phyloP scores from a whole-genome alignment of 2,329 filamentous ascomycete genomes.

The Ceratocystis papillata region DNA sequence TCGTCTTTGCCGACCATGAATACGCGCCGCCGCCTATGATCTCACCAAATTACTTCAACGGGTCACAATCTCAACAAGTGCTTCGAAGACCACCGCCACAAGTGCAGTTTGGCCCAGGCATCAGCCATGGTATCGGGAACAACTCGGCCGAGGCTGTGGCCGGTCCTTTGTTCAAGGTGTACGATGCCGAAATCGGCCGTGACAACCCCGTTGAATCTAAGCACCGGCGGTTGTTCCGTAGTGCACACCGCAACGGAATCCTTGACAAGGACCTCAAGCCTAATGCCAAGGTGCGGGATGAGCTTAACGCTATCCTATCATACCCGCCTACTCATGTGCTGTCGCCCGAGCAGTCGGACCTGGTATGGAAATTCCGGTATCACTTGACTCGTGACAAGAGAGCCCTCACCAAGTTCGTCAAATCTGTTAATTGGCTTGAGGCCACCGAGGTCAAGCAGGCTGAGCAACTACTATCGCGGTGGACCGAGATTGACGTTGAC shows the following conservation, averaged over 20 bases:
- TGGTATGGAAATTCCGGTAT: conserved; percentile 96
- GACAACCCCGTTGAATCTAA: conserved; percentile 95
- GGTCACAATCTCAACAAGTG: conserved; percentile 33
- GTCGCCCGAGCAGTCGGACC: conserved; percentile 82
- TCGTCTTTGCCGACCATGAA: conserved; percentile 90
- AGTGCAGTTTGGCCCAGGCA: conserved; percentile 81
- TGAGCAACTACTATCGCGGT: conserved; percentile 77
- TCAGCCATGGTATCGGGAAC: conserved; percentile 43
- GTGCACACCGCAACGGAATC: conserved; percentile 80
- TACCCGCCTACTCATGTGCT: conserved; percentile 87
- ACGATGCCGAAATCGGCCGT: conserved; percentile 80
- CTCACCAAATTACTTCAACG: conserved; percentile 10
- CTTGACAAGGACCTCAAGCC: conserved; percentile 92
- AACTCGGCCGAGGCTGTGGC: conserved; percentile 30
- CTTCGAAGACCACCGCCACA: conserved; percentile 72
- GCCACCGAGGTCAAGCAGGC: conserved; percentile 76
- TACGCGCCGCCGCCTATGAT: conserved; percentile 65
- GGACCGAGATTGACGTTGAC: conserved; percentile 95
- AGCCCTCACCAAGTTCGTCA: conserved; percentile 92
- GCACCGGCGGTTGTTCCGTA: conserved; percentile 81
- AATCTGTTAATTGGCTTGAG: conserved; percentile 91
- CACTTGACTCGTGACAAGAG: conserved; percentile 86
- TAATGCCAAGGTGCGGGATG: conserved; percentile 89
- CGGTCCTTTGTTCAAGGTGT: conserved; percentile 66
- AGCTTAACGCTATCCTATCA: conserved; percentile 79